Conservation (phyloP, 1,284 basidiomycete species). For the Puccinia triticina region DNA sequence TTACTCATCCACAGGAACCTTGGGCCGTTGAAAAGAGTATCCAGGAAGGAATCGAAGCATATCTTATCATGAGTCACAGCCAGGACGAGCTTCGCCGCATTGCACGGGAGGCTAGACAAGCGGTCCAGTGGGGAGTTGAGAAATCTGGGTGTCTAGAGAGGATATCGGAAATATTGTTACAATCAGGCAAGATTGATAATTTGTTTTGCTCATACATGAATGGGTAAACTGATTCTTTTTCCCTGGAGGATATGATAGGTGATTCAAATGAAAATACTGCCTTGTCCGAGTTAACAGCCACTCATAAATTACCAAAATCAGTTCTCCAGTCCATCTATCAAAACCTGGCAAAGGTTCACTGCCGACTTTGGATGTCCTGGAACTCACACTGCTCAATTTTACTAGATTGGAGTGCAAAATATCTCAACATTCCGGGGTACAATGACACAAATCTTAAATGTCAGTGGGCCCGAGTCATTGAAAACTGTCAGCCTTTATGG, state of each 20-base stretch:
- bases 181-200: background rate
- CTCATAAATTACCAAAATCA: background rate
- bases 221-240: too few relatives aligned
- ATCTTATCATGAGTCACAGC: background rate
- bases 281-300: background rate
- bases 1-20: constrained; percentile 2
- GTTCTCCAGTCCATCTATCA: background rate
- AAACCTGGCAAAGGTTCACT: background rate
- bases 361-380: background rate
- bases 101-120: background rate
- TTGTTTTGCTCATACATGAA: too few relatives aligned
- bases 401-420: background rate
- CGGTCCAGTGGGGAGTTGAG: background rate
- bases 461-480: background rate
- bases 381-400: background rate
- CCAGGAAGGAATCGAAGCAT: background rate
- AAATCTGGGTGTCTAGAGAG: background rate
- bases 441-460: background rate
- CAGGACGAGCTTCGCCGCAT: background rate
- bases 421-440: background rate
- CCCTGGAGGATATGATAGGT: too few relatives aligned
- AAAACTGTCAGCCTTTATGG: background rate
- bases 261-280: background rate
- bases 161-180: background rate
- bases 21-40: background rate